Percentiles rank a stretch among this genome's conserved stretches.
These are phyloP conservation scores for Trapa incisa DNA, from an alignment of 345 rosid genomes.

Conservation along the genomic window DNA sequence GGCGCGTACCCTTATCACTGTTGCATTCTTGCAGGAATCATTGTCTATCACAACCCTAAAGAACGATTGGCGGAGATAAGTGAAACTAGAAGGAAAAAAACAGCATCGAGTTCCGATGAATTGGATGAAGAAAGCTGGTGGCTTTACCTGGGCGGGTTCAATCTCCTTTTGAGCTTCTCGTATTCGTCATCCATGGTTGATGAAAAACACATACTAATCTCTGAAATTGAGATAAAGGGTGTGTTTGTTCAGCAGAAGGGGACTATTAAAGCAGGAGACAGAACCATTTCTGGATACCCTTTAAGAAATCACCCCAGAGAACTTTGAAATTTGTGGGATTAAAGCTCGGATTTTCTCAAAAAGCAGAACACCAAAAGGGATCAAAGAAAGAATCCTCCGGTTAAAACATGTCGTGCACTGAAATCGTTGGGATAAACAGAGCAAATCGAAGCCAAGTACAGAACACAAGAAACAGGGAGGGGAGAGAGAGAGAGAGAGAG, in stretches of 20 bases:
- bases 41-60: conserved; percentile 93
- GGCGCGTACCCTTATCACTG: conserved; percentile 54
- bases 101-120: conserved; percentile 2
- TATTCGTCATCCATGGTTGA: conserved; percentile 71
- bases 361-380: neutral
- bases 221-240: conserved; percentile 16
- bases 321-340: neutral
- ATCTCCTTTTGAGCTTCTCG: conserved; percentile 72
- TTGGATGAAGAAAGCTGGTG: conserved; percentile 9
- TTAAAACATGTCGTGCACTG: neutral
- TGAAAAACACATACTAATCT: conserved; percentile 55
- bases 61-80: conserved; percentile 4
- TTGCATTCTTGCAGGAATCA: conserved; percentile 75
- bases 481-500: conserved; percentile 6
- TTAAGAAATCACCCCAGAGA: neutral
- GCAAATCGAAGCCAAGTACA: conserved; percentile 1
- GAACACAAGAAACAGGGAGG: conserved; percentile 8
- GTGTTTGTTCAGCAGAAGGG: neutral
- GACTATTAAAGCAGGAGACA: neutral
- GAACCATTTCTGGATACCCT: conserved; percentile 7
- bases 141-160: conserved; percentile 84
- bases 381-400: neutral
- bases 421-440: conserved; percentile 7
- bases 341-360: neutral
- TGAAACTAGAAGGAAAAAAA: neutral